Base-by-base conservation (phyloP, 768 basidiomycete genomes). In the Boletales sp. region DNA sequence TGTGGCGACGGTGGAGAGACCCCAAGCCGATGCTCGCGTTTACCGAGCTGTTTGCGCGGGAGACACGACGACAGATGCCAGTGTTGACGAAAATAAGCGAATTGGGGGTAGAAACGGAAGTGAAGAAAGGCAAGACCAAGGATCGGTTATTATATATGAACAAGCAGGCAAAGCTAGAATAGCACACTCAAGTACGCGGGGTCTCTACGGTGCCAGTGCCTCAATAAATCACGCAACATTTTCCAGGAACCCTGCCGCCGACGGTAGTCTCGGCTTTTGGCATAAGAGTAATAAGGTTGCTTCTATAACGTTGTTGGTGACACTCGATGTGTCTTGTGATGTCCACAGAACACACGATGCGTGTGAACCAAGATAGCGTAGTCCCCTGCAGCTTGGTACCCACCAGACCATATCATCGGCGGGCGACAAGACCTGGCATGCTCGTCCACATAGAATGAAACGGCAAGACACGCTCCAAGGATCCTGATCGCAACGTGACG, bases 1-100 rank as follows among this genome's bases (percentile, higher is more conserved):
- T 51, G 63, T 57, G 61, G 65, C 61, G 43, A 67, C 48, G 37
- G 44, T 32, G 39, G 38, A 40, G 40, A 46, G 52, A 56, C 52
- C 52, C 44, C 47, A 48, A 43, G 35, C 47, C 40, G 45, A 21
- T 40, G 51, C 43, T 51, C 57, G 54, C 47, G 64, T 55, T 69
- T 61, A 63, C 65, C 58, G 68, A 53, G 58, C 58, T 53, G 59
- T 62, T 59, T 62, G 52, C 59, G 63, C 56, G 63, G 43, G 43
- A 31, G 50, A 45, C 38, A 44, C 43, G 54, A 51, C 39, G 43
- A 40, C 54, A 40, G 41, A 37, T 51, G 43, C 62, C 62, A 57
- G 53, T 43, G 60, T 37, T 48, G 44, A 40, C 47, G 24, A 49
- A 36, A 40, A 36, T 7, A 43, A 31, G 51, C 32, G 27, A n/a